These are phyloP conservation scores for Curvularia sp. DNA, from an alignment of 2,329 filamentous ascomycete genomes.

Conservation along the genomic window DNA sequence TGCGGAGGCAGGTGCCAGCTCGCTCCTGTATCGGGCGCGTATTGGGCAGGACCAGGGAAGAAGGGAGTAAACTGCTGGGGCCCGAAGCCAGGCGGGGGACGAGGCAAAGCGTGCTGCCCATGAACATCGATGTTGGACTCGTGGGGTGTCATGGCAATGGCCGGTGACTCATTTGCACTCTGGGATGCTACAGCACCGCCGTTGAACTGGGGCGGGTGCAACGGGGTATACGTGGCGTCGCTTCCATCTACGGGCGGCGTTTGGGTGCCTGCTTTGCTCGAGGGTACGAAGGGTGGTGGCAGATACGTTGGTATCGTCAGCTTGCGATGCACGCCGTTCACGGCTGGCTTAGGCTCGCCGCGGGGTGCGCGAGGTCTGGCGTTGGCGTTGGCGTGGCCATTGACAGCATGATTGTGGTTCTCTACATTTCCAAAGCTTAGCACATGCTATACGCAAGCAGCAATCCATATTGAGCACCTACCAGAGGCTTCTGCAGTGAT, in stretches of 20 bases:
- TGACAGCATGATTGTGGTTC: neutral
- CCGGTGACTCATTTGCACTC: slow-evolving; percentile 48
- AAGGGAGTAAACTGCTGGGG: slow-evolving; percentile 42
- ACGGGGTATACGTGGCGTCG: slow-evolving; percentile 17
- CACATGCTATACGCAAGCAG: neutral
- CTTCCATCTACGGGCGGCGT: slow-evolving; percentile 33
- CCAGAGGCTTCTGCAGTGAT: slow-evolving; percentile 29
- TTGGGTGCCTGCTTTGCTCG: slow-evolving; percentile 33
- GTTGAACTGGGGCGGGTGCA: slow-evolving; percentile 37
- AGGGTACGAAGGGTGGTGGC: slow-evolving; percentile 49
- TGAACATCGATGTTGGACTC: slow-evolving; percentile 30
- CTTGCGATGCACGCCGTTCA: slow-evolving; percentile 35
- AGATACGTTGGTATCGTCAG: slow-evolving; percentile 38
- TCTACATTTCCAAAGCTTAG: slow-evolving; percentile 13
- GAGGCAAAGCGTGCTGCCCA: slow-evolving; percentile 32
- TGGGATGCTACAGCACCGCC: slow-evolving; percentile 52
- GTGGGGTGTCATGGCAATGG: slow-evolving; percentile 48
- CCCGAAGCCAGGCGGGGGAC: slow-evolving; percentile 45
- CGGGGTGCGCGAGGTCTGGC: slow-evolving; percentile 14
- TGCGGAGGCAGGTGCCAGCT: slow-evolving; percentile 43
- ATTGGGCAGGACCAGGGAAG: slow-evolving; percentile 45
- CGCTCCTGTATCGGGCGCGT: slow-evolving; percentile 45
- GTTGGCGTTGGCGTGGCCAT: slow-evolving; percentile 17
- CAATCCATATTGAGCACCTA: slow-evolving; percentile 20
- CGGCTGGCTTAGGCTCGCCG: slow-evolving; percentile 23